phyloP scores from a whole-genome alignment of 2,329 filamentous ascomycete genomes.

The Colletotrichum sp. region DNA sequence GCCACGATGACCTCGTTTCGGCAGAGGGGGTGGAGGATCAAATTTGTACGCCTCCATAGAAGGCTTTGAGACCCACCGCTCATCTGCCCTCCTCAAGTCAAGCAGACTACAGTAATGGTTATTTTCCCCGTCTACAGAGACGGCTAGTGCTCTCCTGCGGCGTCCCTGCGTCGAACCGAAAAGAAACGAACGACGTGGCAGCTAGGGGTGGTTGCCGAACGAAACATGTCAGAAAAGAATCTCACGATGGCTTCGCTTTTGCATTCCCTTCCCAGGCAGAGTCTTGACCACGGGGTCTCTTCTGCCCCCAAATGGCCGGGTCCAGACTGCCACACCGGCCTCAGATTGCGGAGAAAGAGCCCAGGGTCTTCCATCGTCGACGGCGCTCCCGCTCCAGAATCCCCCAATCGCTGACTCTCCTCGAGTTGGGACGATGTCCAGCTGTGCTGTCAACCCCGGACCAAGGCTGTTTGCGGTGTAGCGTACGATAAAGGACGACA shows the following conservation, averaged over 20 bases:
- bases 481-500: background rate
- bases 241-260: slow-evolving; percentile 21
- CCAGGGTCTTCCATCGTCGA: background rate
- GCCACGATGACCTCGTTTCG: background rate
- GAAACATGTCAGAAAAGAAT: background rate
- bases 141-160: background rate
- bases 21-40: background rate
- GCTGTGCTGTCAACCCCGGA: background rate
- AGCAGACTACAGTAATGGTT: background rate
- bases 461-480: slow-evolving; percentile 3
- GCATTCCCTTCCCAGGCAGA: background rate
- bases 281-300: background rate
- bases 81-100: background rate
- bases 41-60: background rate
- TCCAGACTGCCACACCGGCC: slow-evolving; percentile 11
- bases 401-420: background rate
- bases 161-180: slow-evolving; percentile 2
- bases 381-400: background rate
- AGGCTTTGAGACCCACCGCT: background rate
- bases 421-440: background rate
- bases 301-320: slow-evolving; percentile 1
- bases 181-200: slow-evolving; percentile 14
- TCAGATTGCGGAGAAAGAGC: slow-evolving; percentile 6
- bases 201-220: background rate
- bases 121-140: background rate